These are phyloP conservation scores for Mucor indicus DNA, from an alignment of 371 early-diverging fungal genomes.

Conservation along the genomic window DNA sequence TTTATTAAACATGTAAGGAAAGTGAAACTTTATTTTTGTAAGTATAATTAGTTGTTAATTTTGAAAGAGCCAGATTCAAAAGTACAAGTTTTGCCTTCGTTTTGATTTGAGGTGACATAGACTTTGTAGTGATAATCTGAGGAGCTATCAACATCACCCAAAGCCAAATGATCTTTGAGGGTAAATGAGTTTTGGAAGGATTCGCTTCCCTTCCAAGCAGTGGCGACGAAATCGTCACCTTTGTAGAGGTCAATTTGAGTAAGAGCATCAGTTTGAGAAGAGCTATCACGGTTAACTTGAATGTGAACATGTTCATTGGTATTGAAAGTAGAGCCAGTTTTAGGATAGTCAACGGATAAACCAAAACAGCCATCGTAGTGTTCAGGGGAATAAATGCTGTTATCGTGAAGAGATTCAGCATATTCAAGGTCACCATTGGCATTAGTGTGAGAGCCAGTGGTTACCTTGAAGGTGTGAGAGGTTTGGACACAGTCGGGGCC, in stretches of 20 bases:
- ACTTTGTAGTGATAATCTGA: conserved; percentile 27
- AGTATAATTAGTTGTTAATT: conserved; percentile 9
- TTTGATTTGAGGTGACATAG: conserved; percentile 14
- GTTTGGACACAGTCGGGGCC: conserved; percentile 50
- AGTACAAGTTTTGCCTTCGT: conserved; percentile 14
- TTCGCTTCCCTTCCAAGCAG: conserved; percentile 32
- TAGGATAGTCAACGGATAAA: conserved; percentile 31
- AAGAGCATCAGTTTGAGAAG: conserved; percentile 37
- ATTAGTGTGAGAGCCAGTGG: conserved; percentile 54
- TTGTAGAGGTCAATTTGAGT: conserved; percentile 43
- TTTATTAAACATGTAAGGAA: no score
- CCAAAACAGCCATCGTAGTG: conserved; percentile 44
- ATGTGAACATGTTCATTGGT: conserved; percentile 30
- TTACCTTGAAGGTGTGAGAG: conserved; percentile 61
- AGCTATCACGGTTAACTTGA: conserved; percentile 28
- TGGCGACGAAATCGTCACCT: conserved; percentile 15
- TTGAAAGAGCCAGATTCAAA: conserved; percentile 25
- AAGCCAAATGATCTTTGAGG: conserved; percentile 37
- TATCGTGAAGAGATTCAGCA: conserved; percentile 34
- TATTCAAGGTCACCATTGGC: conserved; percentile 51
- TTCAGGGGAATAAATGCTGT: conserved; percentile 24
- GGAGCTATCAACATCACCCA: conserved; percentile 16
- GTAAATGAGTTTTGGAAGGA: conserved; percentile 28
- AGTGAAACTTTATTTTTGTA: no score
- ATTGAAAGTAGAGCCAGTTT: conserved; percentile 19